phyloP scores from a whole-genome alignment of 2,329 filamentous ascomycete genomes.

The Daldinia sp. region DNA sequence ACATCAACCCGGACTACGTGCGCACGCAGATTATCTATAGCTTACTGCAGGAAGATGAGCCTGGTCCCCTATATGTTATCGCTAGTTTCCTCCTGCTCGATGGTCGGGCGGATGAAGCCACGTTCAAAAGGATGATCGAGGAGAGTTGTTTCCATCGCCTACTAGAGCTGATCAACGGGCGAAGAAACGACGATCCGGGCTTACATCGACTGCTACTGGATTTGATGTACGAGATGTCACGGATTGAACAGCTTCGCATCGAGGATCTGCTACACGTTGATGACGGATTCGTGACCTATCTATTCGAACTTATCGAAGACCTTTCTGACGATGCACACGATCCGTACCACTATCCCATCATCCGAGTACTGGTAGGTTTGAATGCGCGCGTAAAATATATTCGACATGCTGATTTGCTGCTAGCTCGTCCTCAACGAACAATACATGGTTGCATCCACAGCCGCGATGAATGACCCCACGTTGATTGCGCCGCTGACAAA shows the following conservation, averaged over 20 bases:
- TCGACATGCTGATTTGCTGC: constrained; percentile 22
- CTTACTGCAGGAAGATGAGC: constrained; percentile 87
- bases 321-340: constrained; percentile 87
- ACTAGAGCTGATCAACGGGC: constrained; percentile 78
- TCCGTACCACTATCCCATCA: constrained; percentile 95
- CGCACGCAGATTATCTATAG: constrained; percentile 92
- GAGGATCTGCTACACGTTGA: constrained; percentile 80
- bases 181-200: constrained; percentile 70
- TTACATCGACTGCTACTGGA: constrained; percentile 86
- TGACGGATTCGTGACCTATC: constrained; percentile 82
- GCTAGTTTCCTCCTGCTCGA: constrained; percentile 87
- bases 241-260: constrained; percentile 81
- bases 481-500: constrained; percentile 75
- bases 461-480: constrained; percentile 53
- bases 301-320: constrained; percentile 88
- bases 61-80: constrained; percentile 80
- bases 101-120: constrained; percentile 77
- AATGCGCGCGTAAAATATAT: background rate
- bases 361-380: constrained; percentile 82
- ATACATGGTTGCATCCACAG: constrained; percentile 84
- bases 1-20: constrained; percentile 81
- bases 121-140: constrained; percentile 86
- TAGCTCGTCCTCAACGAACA: constrained; percentile 97
- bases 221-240: constrained; percentile 94
- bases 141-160: constrained; percentile 86